phyloP scores from a whole-genome alignment of 1,139 yeast species.

The Insectozyma bohioensis region DNA sequence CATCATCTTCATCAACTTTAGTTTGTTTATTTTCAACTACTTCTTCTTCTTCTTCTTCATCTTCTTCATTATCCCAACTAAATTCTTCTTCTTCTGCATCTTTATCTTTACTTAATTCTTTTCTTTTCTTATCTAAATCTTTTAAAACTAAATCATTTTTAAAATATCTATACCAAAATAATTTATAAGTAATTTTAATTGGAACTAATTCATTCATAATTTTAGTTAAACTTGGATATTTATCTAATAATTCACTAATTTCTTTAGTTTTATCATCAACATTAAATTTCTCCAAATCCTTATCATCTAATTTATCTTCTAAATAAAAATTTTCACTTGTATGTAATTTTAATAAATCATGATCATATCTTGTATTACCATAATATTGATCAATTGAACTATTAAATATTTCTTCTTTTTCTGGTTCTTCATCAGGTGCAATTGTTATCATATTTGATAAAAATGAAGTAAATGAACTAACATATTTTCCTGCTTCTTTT shows the following conservation, averaged over 20 bases:
- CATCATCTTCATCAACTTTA: slow-evolving; percentile 34
- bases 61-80: slow-evolving; percentile 64
- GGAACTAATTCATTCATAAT: slow-evolving; percentile 73
- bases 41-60: slow-evolving; percentile 40
- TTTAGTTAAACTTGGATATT: slow-evolving; percentile 49
- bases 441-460: slow-evolving; percentile 53
- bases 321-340: slow-evolving; percentile 26
- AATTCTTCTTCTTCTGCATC: slow-evolving; percentile 51
- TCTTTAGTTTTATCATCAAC: slow-evolving; percentile 53
- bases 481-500: slow-evolving; percentile 59
- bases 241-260: slow-evolving; percentile 48
- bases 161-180: slow-evolving; percentile 79
- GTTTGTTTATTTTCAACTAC: slow-evolving; percentile 8
- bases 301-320: slow-evolving; percentile 12
- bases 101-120: slow-evolving; percentile 45
- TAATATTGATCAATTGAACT: slow-evolving; percentile 26
- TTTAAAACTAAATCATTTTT: slow-evolving; percentile 53
- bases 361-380: slow-evolving; percentile 43
- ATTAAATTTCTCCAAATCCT: slow-evolving; percentile 30
- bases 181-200: slow-evolving; percentile 51
- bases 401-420: slow-evolving; percentile 23
- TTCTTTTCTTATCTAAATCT: slow-evolving; percentile 66
- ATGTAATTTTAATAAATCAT: slow-evolving; percentile 42
- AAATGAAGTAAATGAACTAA: slow-evolving; percentile 57
- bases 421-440: slow-evolving; percentile 15